These are phyloP conservation scores for Paraphoma sp. DNA, from an alignment of 2,329 filamentous ascomycete genomes.

Conservation along the genomic window DNA sequence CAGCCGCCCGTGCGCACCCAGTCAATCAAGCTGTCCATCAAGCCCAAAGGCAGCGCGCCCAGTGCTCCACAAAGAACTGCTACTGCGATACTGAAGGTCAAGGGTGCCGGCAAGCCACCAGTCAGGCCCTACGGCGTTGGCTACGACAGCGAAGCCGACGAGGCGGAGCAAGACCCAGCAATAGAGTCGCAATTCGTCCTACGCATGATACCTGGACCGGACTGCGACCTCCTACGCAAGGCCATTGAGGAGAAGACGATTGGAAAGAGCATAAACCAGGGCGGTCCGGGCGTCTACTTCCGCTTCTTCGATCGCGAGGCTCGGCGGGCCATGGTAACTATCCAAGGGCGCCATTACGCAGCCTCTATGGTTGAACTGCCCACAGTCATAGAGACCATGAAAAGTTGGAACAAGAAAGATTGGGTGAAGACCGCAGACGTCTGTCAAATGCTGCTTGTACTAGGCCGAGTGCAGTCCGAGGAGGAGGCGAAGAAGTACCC, in stretches of 20 bases:
- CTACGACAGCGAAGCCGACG: slow-evolving; percentile 95
- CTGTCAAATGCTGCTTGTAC: slow-evolving; percentile 85
- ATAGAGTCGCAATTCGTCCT: slow-evolving; percentile 91
- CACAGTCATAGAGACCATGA: slow-evolving; percentile 88
- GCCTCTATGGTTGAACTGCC: slow-evolving; percentile 83
- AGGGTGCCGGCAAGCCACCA: slow-evolving; percentile 42
- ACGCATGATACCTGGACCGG: slow-evolving; percentile 84
- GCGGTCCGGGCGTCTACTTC: slow-evolving; percentile 79
- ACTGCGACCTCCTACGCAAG: slow-evolving; percentile 81
- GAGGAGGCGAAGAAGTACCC: slow-evolving; percentile 58
- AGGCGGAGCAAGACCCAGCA: slow-evolving; percentile 83
- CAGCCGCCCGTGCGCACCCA: slow-evolving; percentile 22
- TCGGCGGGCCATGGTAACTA: slow-evolving; percentile 73
- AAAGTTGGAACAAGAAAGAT: slow-evolving; percentile 86
- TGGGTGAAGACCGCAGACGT: slow-evolving; percentile 91
- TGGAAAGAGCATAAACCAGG: slow-evolving; percentile 67
- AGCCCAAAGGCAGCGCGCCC: slow-evolving; percentile 32
- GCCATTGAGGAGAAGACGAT: slow-evolving; percentile 80
- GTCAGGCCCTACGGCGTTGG: slow-evolving; percentile 77
- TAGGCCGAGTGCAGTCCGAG: slow-evolving; percentile 68
- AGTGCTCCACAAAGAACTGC: slow-evolving; percentile 19
- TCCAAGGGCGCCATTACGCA: slow-evolving; percentile 75
- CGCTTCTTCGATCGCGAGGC: slow-evolving; percentile 79
- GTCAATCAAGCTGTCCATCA: slow-evolving; percentile 42
- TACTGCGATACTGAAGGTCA: slow-evolving; percentile 43